Conservation (phyloP, 352 stramenopile species). For the Phytophthora pseudosyringae region DNA sequence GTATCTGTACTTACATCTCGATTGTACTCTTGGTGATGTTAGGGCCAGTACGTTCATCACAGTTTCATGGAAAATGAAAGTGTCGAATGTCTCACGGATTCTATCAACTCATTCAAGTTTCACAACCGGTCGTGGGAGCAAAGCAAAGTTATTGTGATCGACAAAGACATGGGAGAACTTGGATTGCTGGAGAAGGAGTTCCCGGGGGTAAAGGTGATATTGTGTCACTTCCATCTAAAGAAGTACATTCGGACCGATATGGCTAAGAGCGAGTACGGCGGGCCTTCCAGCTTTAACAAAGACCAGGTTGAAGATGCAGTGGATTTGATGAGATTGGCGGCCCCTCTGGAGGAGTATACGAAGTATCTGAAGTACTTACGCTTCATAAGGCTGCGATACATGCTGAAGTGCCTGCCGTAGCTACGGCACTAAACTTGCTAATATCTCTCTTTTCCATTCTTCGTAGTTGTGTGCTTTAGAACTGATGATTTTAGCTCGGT, state of each 20-base stretch:
- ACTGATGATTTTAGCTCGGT: too few relatives aligned
- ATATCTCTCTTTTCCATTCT: too few relatives aligned
- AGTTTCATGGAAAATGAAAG: constrained; percentile 1
- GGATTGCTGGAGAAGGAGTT: not conserved
- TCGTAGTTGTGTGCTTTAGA: too few relatives aligned
- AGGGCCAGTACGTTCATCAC: not conserved
- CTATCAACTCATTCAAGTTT: not conserved
- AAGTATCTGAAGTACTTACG: constrained; percentile 13
- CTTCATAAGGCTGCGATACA: too few relatives aligned
- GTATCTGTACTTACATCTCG: too few relatives aligned
- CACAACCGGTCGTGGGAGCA: not conserved
- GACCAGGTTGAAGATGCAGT: constrained; percentile 3
- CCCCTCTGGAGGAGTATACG: not conserved
- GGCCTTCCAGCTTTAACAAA: not conserved
- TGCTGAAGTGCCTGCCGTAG: too few relatives aligned
- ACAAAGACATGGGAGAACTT: not conserved
- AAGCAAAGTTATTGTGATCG: not conserved
- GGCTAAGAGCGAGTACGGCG: not conserved
- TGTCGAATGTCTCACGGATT: not conserved
- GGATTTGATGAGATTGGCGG: not conserved
- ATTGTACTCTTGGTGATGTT: too few relatives aligned
- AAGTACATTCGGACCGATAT: constrained; percentile 6
- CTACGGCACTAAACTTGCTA: too few relatives aligned
- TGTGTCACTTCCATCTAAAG: constrained; percentile 10
- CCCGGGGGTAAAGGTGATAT: too few relatives aligned